phyloP scores from a whole-genome alignment of 192 early-diverging fungal species.

The Phycomyces blakesleeanus region DNA sequence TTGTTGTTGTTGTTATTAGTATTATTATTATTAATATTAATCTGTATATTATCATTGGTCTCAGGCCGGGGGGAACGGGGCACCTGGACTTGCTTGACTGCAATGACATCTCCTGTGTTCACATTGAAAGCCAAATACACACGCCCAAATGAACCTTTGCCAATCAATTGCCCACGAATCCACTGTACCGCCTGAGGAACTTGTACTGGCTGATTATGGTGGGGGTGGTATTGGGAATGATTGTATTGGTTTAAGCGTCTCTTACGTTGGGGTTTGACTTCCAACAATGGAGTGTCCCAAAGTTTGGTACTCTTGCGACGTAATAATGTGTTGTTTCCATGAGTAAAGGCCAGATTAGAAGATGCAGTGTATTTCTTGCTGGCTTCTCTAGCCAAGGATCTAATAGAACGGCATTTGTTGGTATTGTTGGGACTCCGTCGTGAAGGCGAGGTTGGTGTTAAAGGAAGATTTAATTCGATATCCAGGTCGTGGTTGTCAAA shows the following conservation, averaged over 20 bases:
- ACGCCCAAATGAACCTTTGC: slow-evolving; percentile 82
- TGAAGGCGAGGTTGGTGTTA: background rate
- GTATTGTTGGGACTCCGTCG: background rate
- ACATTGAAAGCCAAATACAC: slow-evolving; percentile 79
- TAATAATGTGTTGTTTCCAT: slow-evolving; percentile 27
- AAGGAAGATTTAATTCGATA: slow-evolving; percentile 50
- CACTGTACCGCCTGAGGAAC: slow-evolving; percentile 48
- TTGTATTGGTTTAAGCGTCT: background rate
- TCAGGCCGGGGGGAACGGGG: slow-evolving; percentile 44
- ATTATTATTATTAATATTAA: too few species aligned
- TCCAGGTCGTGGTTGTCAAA: slow-evolving; percentile 79
- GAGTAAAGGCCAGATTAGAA: slow-evolving; percentile 15
- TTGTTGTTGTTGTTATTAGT: too few species aligned
- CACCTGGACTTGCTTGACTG: slow-evolving; percentile 81
- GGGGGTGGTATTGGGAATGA: slow-evolving; percentile 26
- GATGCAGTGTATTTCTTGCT: slow-evolving; percentile 17
- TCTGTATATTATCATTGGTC: slow-evolving; percentile 17
- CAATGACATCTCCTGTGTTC: slow-evolving; percentile 75
- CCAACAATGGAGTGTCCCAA: slow-evolving; percentile 44
- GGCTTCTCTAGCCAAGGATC: slow-evolving; percentile 47
- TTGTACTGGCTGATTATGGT: slow-evolving; percentile 23
- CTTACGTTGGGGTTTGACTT: slow-evolving; percentile 39
- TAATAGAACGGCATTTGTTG: slow-evolving; percentile 48
- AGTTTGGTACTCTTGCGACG: slow-evolving; percentile 53
- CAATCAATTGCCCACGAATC: slow-evolving; percentile 79